These are phyloP conservation scores for Phaeosphaeriaceae sp. DNA, from an alignment of 2,329 filamentous ascomycete species.

Conservation along the genomic window DNA sequence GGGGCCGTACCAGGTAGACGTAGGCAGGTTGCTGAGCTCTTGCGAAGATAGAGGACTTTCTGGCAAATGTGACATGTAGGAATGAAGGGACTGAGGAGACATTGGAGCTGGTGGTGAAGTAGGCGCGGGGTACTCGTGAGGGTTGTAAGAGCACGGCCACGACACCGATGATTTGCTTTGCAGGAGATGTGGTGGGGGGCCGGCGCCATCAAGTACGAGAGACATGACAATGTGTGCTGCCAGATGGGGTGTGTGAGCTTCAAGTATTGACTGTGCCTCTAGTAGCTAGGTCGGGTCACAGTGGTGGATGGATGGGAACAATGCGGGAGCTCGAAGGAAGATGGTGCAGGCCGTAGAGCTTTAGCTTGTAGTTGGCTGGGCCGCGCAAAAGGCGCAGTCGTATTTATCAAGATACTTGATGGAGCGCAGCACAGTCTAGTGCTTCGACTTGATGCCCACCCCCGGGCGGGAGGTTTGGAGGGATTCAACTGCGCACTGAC, in stretches of 20 bases:
- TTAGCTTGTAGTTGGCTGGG: conserved; percentile 19
- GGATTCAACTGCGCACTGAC: conserved; percentile 31
- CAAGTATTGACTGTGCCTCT: conserved; percentile 21
- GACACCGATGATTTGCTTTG: conserved; percentile 26
- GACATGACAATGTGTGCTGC: conserved; percentile 36
- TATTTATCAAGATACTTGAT: conserved; percentile 29
- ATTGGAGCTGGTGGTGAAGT: conserved; percentile 39
- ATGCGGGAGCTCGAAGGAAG: conserved; percentile 12
- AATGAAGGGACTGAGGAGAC: conserved; percentile 40
- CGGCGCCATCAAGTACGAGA: conserved; percentile 42
- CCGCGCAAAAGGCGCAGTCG: conserved; percentile 23
- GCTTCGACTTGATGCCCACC: conserved; percentile 43
- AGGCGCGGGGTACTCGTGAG: conserved; percentile 32
- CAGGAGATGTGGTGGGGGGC: conserved; percentile 44
- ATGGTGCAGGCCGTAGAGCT: conserved; percentile 12
- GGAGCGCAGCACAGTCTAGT: conserved; percentile 34
- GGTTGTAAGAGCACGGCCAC: conserved; percentile 37
- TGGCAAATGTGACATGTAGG: conserved; percentile 38
- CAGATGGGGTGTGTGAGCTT: conserved; percentile 12
- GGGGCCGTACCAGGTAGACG: conserved; percentile 40
- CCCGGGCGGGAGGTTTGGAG: conserved; percentile 31
- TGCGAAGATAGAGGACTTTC: conserved; percentile 36
- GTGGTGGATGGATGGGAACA: conserved; percentile 8
- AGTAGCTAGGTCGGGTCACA: conserved; percentile 10
- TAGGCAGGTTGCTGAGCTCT: conserved; percentile 27